Base-by-base conservation (phyloP, 2,329 filamentous ascomycete species). In the Diaporthe destruens region DNA sequence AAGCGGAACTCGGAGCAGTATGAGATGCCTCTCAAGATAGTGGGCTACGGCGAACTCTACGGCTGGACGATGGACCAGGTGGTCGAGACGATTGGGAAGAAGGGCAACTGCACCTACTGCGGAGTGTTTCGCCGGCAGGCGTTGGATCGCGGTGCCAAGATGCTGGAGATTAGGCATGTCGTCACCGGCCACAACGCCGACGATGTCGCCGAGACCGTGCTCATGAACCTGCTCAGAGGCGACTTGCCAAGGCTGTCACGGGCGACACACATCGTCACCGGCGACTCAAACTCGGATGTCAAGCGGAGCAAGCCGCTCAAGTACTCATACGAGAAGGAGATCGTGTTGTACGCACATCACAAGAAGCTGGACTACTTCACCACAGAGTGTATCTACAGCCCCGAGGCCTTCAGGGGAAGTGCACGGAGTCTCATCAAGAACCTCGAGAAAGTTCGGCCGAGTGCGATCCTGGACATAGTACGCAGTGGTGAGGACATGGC, bases 21-120 rank as follows among this genome's bases (percentile, higher is more conserved):
- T 83, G 91, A 92, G 1, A 97, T 99, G 92, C 91, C 93, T 0
- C 85, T 99, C 63, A 94, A 94, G 77, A 97, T 99, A 71, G 90
- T 99, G 65, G 95, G 96, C 65, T 99, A 99, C 79, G 92, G 92
- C 69, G 93, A 98, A 79, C 86, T 99, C 12, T 99, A 99, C 81
- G 96, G 96, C 11, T 99, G 96, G 96, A 98, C 95, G 0, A 99
- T 99, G 96, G 96, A 99, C 79, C 94, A 98, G 80, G 96, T 99
- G 12, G 97, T 99, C 5, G 93, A 95, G 78, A 94, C 96, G 61
- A 93, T 99, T 66, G 96, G 96, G 18, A 98, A 98, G 85, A 98
- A 98, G 82, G 95, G 96, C 39, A 99, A 99, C 82, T 99, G 96
- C 87, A 99, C 97, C 39, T 99, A 99, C 80, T 99, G 96, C 79